Conservation (phyloP, 768 basidiomycete species). For the Gloeopeniophorella convolvens region DNA sequence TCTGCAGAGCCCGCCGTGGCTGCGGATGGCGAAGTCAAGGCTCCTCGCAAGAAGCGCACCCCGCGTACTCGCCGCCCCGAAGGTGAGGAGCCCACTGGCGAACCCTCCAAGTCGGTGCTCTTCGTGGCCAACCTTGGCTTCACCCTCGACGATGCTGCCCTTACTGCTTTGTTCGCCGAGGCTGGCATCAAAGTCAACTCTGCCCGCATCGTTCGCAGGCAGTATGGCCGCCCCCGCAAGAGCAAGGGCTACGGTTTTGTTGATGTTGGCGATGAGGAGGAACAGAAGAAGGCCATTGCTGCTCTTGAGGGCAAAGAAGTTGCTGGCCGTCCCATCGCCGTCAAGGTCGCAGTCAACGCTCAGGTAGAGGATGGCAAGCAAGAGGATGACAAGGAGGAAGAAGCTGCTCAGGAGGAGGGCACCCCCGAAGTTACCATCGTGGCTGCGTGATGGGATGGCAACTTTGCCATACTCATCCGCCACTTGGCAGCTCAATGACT, state of each 20-base stretch:
- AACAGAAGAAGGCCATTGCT: conserved; percentile 88
- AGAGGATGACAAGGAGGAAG: conserved; percentile 22
- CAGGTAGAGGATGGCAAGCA: conserved; percentile 39
- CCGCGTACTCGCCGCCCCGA: conserved; percentile 59
- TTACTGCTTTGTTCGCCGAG: conserved; percentile 78
- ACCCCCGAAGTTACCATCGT: conserved; percentile 18
- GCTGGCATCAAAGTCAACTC: conserved; percentile 76
- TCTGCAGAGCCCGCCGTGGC: too few relatives aligned
- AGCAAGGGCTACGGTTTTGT: conserved; percentile 99
- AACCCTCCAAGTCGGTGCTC: conserved; percentile 82
- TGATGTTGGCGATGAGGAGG: conserved; percentile 82
- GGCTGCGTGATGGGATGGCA: conserved; percentile 14
- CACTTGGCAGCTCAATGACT: conserved; percentile 6
- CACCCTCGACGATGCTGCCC: conserved; percentile 79
- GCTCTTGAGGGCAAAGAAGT: conserved; percentile 84
- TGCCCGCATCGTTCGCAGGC: conserved; percentile 84
- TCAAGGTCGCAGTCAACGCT: conserved; percentile 93
- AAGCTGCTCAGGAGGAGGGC: conserved; percentile 17
- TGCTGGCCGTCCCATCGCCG: conserved; percentile 77
- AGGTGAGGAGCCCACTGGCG: conserved; percentile 81
- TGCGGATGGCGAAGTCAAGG: conserved; percentile 29
- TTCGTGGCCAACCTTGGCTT: conserved; percentile 99
- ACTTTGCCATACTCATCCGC: not conserved
- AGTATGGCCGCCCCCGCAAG: conserved; percentile 76
- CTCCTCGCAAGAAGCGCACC: conserved; percentile 49